phyloP scores from a whole-genome alignment of 129 eudicot genomes.

The Flaveria trinervia region DNA sequence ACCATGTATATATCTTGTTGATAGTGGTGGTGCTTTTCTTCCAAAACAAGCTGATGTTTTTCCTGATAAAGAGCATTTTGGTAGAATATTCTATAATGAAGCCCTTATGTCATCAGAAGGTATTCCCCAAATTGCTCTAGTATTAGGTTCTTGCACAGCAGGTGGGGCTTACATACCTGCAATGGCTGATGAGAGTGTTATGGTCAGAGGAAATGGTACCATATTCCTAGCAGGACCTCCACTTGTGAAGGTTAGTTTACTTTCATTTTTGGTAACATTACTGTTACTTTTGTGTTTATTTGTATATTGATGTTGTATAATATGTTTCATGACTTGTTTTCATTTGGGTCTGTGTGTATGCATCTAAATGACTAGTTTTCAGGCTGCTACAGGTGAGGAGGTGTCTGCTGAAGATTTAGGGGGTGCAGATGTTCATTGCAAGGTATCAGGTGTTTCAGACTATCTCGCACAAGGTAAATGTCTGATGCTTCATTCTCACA shows the following conservation, averaged over 20 bases:
- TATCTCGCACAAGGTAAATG: slow-evolving; percentile 82
- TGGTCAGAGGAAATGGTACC: slow-evolving; percentile 99
- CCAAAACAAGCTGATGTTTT: slow-evolving; percentile 97
- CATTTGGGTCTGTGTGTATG: slow-evolving; percentile 15
- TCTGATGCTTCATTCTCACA: slow-evolving; percentile 6
- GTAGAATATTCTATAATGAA: slow-evolving; percentile 90
- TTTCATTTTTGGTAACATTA: background rate
- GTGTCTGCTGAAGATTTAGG: slow-evolving; percentile 96
- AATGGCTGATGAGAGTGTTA: slow-evolving; percentile 99
- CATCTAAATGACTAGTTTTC: slow-evolving; percentile 38
- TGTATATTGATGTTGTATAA: background rate
- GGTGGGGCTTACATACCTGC: slow-evolving; percentile 99
- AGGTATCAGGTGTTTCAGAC: slow-evolving; percentile 94
- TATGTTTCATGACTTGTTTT: slow-evolving; percentile 18
- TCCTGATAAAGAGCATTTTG: slow-evolving; percentile 93
- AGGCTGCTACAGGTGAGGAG: slow-evolving; percentile 99
- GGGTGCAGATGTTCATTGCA: slow-evolving; percentile 94
- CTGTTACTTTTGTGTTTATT: slow-evolving; percentile 6
- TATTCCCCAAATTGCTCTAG: slow-evolving; percentile 94
- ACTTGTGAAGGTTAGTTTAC: slow-evolving; percentile 80
- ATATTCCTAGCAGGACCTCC: slow-evolving; percentile 99
- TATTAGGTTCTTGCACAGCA: slow-evolving; percentile 96
- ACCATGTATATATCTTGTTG: slow-evolving; percentile 95
- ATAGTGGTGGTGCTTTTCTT: slow-evolving; percentile 97
- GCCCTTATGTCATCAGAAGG: slow-evolving; percentile 92